Percentiles rank a stretch among this genome's conserved stretches.
phyloP scores from a whole-genome alignment of 768 basidiomycete genomes.

The Nidula microcarpa region DNA sequence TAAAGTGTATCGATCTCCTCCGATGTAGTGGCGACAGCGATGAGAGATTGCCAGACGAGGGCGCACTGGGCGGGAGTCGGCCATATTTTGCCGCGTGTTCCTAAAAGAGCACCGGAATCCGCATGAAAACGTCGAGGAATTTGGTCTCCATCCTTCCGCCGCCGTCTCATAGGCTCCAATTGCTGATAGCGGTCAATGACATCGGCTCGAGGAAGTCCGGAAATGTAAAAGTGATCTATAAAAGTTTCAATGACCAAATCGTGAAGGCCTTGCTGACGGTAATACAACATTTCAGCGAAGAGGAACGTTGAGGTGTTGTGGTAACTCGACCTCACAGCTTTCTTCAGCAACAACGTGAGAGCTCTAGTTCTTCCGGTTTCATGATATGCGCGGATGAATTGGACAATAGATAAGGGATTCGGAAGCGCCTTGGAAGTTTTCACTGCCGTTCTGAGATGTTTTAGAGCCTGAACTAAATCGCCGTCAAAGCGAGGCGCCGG shows the following conservation, averaged over 20 bases:
- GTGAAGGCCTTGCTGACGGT: conserved; percentile 20
- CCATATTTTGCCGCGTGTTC: conserved; percentile 23
- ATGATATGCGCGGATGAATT: conserved; percentile 31
- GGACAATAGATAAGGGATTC: conserved; percentile 21
- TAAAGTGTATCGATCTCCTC: conserved; percentile 36
- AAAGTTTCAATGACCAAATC: conserved; percentile 41
- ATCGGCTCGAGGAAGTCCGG: conserved; percentile 47
- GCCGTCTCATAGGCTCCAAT: background rate
- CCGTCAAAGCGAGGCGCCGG: conserved; percentile 8
- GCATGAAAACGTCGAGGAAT: background rate
- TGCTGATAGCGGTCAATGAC: conserved; percentile 18
- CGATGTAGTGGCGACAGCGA: conserved; percentile 14
- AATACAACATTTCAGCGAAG: conserved; percentile 42
- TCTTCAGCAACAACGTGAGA: conserved; percentile 26
- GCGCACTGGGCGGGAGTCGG: conserved; percentile 28
- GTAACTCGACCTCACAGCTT: conserved; percentile 17
- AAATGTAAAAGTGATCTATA: conserved; percentile 43
- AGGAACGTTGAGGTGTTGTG: conserved; percentile 21
- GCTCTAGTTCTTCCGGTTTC: conserved; percentile 27
- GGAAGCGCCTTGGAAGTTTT: conserved; percentile 9
- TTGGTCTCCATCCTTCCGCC: conserved; percentile 1
- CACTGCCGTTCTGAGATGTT: conserved; percentile 16
- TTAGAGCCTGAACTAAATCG: conserved; percentile 14
- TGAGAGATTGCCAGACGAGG: conserved; percentile 38
- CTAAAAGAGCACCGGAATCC: conserved; percentile 1